Evolutionary conservation across 306 rosid genomes (phyloP).

Genomic region (Medicago truncatula): DNA sequence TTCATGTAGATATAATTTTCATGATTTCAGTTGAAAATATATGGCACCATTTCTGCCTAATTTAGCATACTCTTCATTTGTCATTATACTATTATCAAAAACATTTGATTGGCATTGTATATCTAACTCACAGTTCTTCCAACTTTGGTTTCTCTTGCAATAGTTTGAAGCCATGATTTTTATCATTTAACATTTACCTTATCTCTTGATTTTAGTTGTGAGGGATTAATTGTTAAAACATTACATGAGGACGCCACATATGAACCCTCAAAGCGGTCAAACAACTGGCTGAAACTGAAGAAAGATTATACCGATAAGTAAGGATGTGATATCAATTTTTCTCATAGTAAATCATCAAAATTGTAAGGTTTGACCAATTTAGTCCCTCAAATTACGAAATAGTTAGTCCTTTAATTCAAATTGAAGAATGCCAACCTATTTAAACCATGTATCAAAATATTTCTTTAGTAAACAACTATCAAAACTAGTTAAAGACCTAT

Average conservation of each 20-base stretch:
- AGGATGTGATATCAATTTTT: constrained; percentile 39
- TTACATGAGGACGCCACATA: constrained; percentile 83
- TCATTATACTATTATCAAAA: constrained; percentile 9
- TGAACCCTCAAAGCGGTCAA: constrained; percentile 90
- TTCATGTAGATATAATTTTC: constrained; percentile 36
- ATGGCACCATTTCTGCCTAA: constrained; percentile 1
- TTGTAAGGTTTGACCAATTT: not conserved
- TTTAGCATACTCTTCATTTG: constrained; percentile 12
- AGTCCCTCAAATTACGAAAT: not conserved
- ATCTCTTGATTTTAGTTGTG: constrained; percentile 66
- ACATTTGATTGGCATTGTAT: constrained; percentile 15
- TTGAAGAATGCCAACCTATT: not conserved
- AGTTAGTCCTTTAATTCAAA: not conserved
- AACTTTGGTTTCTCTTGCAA: constrained; percentile 20
- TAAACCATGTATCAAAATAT: not conserved
- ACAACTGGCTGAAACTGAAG: constrained; percentile 93
- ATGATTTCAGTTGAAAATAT: constrained; percentile 20
- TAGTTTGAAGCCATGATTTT: not conserved
- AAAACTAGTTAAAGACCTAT: no score
- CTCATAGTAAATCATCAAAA: not conserved
- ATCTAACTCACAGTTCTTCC: constrained; percentile 25
- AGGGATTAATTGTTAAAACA: constrained; percentile 90
- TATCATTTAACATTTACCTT: constrained; percentile 20
- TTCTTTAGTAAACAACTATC: not conserved
- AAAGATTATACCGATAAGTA: constrained; percentile 86